Conservation (phyloP, 2,329 filamentous ascomycete genomes). For the Calonectria henricotiae region DNA sequence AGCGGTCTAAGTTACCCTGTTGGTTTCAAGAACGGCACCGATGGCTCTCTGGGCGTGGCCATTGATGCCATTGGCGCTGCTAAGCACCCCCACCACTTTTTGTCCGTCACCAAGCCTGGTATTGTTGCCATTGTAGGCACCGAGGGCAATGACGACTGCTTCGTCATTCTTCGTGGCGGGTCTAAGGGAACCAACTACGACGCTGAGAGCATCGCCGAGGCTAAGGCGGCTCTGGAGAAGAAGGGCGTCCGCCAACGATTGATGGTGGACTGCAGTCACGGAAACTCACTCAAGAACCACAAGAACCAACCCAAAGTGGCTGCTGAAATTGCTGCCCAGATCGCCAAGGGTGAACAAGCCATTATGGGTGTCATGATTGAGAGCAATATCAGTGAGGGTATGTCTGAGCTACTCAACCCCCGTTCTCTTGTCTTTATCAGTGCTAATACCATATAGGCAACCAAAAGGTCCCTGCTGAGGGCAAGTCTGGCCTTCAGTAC, state of each 20-base stretch:
- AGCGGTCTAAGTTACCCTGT: slow-evolving; percentile 97
- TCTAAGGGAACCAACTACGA: slow-evolving; percentile 97
- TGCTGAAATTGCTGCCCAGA: slow-evolving; percentile 85
- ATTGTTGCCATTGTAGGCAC: slow-evolving; percentile 96
- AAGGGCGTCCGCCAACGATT: slow-evolving; percentile 83
- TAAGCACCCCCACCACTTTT: slow-evolving; percentile 93
- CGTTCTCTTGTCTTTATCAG: background rate
- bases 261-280: slow-evolving; percentile 99
- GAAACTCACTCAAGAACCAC: slow-evolving; percentile 96
- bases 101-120: slow-evolving; percentile 97
- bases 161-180: slow-evolving; percentile 94
- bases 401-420: slow-evolving; percentile 46
- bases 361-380: slow-evolving; percentile 99
- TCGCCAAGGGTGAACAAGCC: slow-evolving; percentile 84
- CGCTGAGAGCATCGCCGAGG: slow-evolving; percentile 84
- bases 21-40: slow-evolving; percentile 99
- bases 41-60: slow-evolving; percentile 89
- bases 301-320: slow-evolving; percentile 98
- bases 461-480: slow-evolving; percentile 93
- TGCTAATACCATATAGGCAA: slow-evolving; percentile 68
- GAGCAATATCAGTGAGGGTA: slow-evolving; percentile 95
- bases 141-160: slow-evolving; percentile 95
- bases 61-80: slow-evolving; percentile 97
- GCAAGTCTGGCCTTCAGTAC: slow-evolving; percentile 88
- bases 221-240: slow-evolving; percentile 84